Evolutionary conservation across 257 asterid species (phyloP).

Genomic region (Voacanga thouarsii): DNA sequence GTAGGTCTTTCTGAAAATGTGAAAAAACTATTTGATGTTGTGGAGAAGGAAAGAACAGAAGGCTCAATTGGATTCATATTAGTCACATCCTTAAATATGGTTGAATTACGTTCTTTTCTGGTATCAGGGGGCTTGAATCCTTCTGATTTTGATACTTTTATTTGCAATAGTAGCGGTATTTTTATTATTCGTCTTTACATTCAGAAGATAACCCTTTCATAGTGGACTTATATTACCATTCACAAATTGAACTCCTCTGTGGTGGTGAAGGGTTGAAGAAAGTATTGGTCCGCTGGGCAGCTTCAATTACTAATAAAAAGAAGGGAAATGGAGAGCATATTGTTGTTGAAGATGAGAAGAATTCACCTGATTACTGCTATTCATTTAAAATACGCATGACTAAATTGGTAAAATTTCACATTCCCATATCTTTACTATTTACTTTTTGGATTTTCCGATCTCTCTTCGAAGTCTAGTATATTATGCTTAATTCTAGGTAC

Average conservation of each 20-base stretch:
- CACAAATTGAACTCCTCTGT: constrained; percentile 97
- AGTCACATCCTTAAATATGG: constrained; percentile 72
- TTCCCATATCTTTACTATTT: constrained; percentile 9
- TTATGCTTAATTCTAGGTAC: background rate
- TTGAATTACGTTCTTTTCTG: constrained; percentile 63
- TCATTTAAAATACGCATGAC: constrained; percentile 79
- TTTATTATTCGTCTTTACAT: constrained; percentile 72
- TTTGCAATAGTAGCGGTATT: constrained; percentile 97
- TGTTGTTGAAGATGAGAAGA: constrained; percentile 89
- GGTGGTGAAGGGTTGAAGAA: constrained; percentile 99
- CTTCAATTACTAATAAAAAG: constrained; percentile 53
- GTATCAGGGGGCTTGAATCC: constrained; percentile 64
- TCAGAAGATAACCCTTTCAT: constrained; percentile 80
- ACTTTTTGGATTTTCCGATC: background rate
- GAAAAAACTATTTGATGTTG: constrained; percentile 66
- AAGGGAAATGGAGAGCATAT: constrained; percentile 62
- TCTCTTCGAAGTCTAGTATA: background rate
- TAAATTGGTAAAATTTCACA: constrained; percentile 50
- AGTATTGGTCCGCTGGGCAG: constrained; percentile 86
- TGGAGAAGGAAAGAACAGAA: constrained; percentile 69
- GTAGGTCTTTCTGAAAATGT: constrained; percentile 74
- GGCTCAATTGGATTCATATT: constrained; percentile 83
- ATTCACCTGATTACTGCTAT: constrained; percentile 94
- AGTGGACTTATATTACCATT: constrained; percentile 95
- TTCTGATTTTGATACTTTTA: constrained; percentile 84